phyloP scores from a whole-genome alignment of 257 asterid genomes.

The Echites panduratus region DNA sequence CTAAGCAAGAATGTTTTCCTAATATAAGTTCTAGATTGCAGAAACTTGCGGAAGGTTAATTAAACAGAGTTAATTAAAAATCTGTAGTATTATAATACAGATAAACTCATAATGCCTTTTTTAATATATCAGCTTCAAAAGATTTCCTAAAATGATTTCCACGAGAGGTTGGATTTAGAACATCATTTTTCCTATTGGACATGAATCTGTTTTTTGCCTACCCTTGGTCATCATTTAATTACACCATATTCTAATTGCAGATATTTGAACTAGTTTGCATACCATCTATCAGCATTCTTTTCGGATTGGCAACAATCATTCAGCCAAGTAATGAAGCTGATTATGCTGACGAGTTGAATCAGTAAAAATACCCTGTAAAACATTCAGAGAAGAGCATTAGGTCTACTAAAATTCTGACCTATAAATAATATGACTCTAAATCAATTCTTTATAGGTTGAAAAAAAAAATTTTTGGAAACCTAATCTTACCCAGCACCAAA shows the following conservation, averaged over 20 bases:
- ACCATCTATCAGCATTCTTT: slow-evolving; percentile 42
- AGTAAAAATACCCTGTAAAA: slow-evolving; percentile 42
- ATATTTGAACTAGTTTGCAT: slow-evolving; percentile 1
- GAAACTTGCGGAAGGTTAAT: neutral
- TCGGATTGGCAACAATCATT: slow-evolving; percentile 40
- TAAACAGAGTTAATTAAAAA: neutral
- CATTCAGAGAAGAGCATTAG: slow-evolving; percentile 3
- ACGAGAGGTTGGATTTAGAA: too few species aligned
- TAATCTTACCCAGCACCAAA: slow-evolving; percentile 49
- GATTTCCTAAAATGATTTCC: too few species aligned
- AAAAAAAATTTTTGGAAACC: neutral
- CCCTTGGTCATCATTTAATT: neutral
- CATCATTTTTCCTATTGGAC: too few species aligned
- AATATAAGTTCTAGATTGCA: neutral
- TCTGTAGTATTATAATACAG: neutral
- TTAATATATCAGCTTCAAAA: too few species aligned
- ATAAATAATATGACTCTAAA: neutral
- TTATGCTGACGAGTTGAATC: slow-evolving; percentile 44
- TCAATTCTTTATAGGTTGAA: neutral
- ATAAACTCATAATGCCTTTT: neutral
- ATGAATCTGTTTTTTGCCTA: neutral
- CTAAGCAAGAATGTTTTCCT: neutral
- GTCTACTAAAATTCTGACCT: neutral
- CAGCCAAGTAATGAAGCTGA: slow-evolving; percentile 52
- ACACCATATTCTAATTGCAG: neutral